Conservation (phyloP, 1,284 basidiomycete genomes). For the Ceratobasidium sp. region DNA sequence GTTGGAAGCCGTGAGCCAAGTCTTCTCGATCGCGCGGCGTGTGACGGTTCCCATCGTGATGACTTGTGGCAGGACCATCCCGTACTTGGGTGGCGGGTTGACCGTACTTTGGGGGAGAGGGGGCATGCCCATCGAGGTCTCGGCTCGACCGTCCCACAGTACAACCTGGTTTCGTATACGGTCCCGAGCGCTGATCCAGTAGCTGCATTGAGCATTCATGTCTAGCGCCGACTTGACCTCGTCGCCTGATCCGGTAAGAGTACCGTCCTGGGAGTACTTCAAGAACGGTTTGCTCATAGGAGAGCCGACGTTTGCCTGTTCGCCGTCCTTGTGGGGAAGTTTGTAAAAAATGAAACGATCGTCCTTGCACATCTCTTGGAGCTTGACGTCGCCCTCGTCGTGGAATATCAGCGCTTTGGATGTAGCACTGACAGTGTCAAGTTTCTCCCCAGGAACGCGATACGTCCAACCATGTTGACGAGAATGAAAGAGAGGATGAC, state of each 20-base stretch:
- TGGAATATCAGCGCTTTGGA: constrained; percentile 60
- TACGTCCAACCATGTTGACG: constrained; percentile 94
- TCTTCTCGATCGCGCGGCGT: constrained; percentile 95
- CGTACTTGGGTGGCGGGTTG: constrained; percentile 67
- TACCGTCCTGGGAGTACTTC: constrained; percentile 87
- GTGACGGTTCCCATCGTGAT: constrained; percentile 99
- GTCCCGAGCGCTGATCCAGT: constrained; percentile 96
- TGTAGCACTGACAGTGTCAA: constrained; percentile 52
- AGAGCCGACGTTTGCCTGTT: constrained; percentile 91
- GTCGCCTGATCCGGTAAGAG: constrained; percentile 78
- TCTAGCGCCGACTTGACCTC: constrained; percentile 88
- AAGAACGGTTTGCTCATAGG: constrained; percentile 92
- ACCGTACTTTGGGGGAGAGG: not conserved
- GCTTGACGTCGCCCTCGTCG: constrained; percentile 67
- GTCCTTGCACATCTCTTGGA: constrained; percentile 61
- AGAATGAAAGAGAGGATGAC: constrained; percentile 86
- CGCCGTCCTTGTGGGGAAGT: constrained; percentile 95
- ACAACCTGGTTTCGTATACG: constrained; percentile 95
- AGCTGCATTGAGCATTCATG: constrained; percentile 95
- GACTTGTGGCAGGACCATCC: constrained; percentile 95
- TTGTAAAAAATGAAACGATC: constrained; percentile 81
- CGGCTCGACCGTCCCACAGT: constrained; percentile 74
- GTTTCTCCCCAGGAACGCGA: constrained; percentile 67
- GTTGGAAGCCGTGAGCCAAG: constrained; percentile 98
- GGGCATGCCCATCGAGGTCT: constrained; percentile 60